Evolutionary conservation across 805 yeast genomes (phyloP), one percentile per base, ranked within the genome.

Genomic region (Kazachstania kunashirensis): DNA sequence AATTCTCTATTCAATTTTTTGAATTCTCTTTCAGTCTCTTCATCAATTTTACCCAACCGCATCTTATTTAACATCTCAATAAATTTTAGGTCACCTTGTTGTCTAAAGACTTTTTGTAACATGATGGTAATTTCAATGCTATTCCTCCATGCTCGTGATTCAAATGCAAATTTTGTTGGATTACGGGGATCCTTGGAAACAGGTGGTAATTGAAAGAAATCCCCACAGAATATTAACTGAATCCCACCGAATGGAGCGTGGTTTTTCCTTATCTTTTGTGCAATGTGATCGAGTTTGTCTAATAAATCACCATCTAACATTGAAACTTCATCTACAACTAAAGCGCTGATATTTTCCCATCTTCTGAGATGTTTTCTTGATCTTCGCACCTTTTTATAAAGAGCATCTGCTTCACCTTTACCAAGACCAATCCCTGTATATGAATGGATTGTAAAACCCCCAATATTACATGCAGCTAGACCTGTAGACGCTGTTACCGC

Each of bases 401-500:
- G 47, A 2, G 55, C 55, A 2, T 61, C 62, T 0, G 65, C 67
- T 1, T 66, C 61, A 2, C 74, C 85, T 12, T 66, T 65, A 0
- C 84, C 94, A 11, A 83, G 53, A 0, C 94, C 94, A 30, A 83
- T 75, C 2, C 92, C 89, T 0, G 86, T 72, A 59, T 74, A 82
- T 6, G 84, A 76, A 53, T 83, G 88, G 3, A 83, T 53, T 0
- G 94, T 83, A 14, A 71, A 71, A 20, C 94, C 94, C 3, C 88
- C 86, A 42, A 83, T 74, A 52, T 81, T 81, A 47, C 83, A 77
- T 3, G 92, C 88, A 0, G 94, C 94, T 18, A 83, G 58, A 0
- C 94, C 94, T 1, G 94, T 83, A 0, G 92, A 81, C 0, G 94
- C 94, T 0, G 92, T 81, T 1, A 83, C 80, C 0, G 81, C 86